A percentile compares a stretch with the other conserved stretches of the same genome.
phyloP scores from a whole-genome alignment of 192 early-diverging fungal genomes.

The Piromyces sp. region DNA sequence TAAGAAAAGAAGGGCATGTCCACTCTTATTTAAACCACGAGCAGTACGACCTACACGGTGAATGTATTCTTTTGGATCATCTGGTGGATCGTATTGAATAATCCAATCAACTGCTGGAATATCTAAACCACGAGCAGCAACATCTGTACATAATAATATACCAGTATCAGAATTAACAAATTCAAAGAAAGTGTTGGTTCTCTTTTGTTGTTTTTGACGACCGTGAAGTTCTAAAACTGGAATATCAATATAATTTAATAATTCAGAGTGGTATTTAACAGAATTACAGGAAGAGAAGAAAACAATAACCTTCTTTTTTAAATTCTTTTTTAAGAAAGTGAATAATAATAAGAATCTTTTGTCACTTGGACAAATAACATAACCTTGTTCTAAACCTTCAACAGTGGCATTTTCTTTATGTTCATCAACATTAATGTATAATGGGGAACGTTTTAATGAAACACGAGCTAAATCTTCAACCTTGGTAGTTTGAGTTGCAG shows the following conservation, averaged over 20 bases:
- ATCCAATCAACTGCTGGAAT: constrained; percentile 90
- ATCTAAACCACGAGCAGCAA: constrained; percentile 87
- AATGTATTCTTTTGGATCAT: constrained; percentile 85
- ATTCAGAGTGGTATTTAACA: constrained; percentile 92
- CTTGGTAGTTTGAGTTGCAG: constrained; percentile 97
- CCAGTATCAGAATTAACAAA: constrained; percentile 88
- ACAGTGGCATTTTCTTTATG: constrained; percentile 87
- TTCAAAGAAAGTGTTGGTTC: constrained; percentile 97
- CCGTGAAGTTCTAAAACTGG: constrained; percentile 97
- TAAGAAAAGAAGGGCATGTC: constrained; percentile 87
- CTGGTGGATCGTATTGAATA: constrained; percentile 85
- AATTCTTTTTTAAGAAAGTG: constrained; percentile 92
- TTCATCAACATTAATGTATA: constrained; percentile 99
- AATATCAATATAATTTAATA: constrained; percentile 98
- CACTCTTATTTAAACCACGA: constrained; percentile 60
- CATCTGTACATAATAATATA: constrained; percentile 81
- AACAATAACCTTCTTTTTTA: constrained; percentile 88
- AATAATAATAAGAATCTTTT: constrained; percentile 90
- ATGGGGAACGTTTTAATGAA: constrained; percentile 85
- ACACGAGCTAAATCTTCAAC: constrained; percentile 94
- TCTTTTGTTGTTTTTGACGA: constrained; percentile 93
- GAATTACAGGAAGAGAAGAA: constrained; percentile 96
- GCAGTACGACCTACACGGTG: constrained; percentile 91
- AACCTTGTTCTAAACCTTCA: constrained; percentile 92
- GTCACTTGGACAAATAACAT: constrained; percentile 84